Base-by-base conservation (phyloP, 768 basidiomycete genomes). In the Paxillus rubicundulus region DNA sequence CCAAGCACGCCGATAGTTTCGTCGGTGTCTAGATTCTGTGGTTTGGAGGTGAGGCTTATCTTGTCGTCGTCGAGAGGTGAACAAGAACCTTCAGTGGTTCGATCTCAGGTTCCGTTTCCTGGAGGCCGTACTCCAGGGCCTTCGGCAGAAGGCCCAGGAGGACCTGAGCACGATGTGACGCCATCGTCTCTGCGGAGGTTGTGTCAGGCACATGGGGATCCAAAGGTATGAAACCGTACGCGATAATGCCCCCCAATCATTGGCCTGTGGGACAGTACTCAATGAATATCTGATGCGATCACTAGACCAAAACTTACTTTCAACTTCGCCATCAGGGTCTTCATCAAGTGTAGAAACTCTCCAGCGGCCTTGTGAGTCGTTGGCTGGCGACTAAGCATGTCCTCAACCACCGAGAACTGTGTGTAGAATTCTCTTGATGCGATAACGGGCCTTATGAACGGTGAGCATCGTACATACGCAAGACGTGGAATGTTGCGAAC, bases 301-400 rank as follows among this genome's bases (percentile, higher is more conserved):
- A 17, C 16, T 41, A 16, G 9, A 43, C 1, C 2, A 47, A 34
- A 32, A 47, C 55, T 24, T 44, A 78, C 81, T 73, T 82, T 82
- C 45, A 83, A 61, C 53, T 83, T 83, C 5, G 82, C 82, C 81
- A 83, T 83, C 47, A 83, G 57, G 0, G 78, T 79, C 61, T 83
- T 83, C 53, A 83, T 60, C 0, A 74, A 78, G 45, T 75, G 72
- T 14, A 82, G 64, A 55, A 82, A 82, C 49, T 77, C 71, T n/a
- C 75, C 75, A 0, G 77, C 81, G 3, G 72, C 67, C 2, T 61
- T 61, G 57, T 82, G 79, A 0, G 80, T 78, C 0, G 74, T 50
- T 10, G 60, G 52, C 53, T 81, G 80, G 41, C 67, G 63, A 53
- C 81, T 76, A 5, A 84, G 65, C 3, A 65, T 65, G 30, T 64